phyloP scores from a whole-genome alignment of 2,329 filamentous ascomycete genomes.

The Diaporthe amygdali region DNA sequence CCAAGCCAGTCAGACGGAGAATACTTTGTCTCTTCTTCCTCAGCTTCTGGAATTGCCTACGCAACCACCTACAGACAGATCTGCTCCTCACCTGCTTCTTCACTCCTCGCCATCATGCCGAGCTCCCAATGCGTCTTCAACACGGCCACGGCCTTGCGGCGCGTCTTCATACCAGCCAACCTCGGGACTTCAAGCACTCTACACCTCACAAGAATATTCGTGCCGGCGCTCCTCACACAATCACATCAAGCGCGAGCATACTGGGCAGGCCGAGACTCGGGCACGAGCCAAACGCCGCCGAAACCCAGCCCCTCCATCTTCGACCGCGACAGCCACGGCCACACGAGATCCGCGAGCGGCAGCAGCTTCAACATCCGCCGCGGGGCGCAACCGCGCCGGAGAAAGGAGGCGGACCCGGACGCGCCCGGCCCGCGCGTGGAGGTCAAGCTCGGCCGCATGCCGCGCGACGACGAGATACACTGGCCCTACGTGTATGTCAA shows the following conservation, averaged over 20 bases:
- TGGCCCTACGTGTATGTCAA: conserved; percentile 46
- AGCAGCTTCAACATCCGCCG: background rate
- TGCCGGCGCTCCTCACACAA: conserved; percentile 19
- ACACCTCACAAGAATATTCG: conserved; percentile 23
- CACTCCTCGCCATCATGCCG: conserved; percentile 40
- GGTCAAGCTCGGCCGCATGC: conserved; percentile 35
- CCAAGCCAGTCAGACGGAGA: background rate
- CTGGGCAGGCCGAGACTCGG: background rate
- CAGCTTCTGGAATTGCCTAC: background rate
- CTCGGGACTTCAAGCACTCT: conserved; percentile 27
- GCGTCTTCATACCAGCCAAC: conserved; percentile 49
- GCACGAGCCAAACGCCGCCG: background rate
- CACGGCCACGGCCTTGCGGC: conserved; percentile 50
- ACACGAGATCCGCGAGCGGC: background rate
- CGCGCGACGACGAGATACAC: conserved; percentile 51
- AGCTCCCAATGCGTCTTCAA: conserved; percentile 45
- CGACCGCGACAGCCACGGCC: background rate
- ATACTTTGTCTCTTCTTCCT: background rate
- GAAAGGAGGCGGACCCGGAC: background rate
- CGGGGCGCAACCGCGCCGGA: background rate
- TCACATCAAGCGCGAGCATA: conserved; percentile 10
- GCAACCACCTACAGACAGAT: background rate
- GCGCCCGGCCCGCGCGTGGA: conserved; percentile 35
- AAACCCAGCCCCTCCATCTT: background rate
- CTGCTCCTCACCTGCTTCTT: background rate